phyloP scores from a whole-genome alignment of 2,329 filamentous ascomycete species.

The Endoconidiophora polonica region DNA sequence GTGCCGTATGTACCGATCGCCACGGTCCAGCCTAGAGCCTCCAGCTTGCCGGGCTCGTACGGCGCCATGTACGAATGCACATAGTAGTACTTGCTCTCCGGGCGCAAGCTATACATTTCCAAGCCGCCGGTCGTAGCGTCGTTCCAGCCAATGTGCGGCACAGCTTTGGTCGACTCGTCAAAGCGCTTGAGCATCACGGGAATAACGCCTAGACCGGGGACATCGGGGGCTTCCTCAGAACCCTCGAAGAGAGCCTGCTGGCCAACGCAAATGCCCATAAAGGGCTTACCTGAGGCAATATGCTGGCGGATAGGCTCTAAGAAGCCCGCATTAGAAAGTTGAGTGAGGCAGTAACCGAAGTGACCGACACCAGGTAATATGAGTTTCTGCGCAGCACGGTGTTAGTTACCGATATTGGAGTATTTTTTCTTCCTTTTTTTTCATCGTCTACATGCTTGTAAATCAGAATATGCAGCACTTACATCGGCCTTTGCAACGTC shows the following conservation, averaged over 20 bases:
- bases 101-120: conserved; percentile 58
- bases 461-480: conserved; percentile 17
- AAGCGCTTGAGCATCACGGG: conserved; percentile 59
- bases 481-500: conserved; percentile 79
- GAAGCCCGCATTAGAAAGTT: conserved; percentile 69
- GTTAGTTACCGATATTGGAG: conserved; percentile 8
- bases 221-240: conserved; percentile 59
- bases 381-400: conserved; percentile 47
- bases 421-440: too few species aligned
- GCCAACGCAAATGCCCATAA: conserved; percentile 95
- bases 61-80: conserved; percentile 86
- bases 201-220: conserved; percentile 61
- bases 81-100: conserved; percentile 92
- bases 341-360: conserved; percentile 86
- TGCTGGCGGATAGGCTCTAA: conserved; percentile 67
- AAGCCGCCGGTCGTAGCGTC: conserved; percentile 50
- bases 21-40: conserved; percentile 76
- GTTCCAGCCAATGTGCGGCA: conserved; percentile 99
- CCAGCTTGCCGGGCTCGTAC: conserved; percentile 56
- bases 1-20: conserved; percentile 75
- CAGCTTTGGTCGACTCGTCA: conserved; percentile 60
- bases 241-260: conserved; percentile 78
- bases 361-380: conserved; percentile 94
- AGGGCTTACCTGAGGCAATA: conserved; percentile 82
- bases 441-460: not conserved